These are phyloP conservation scores for Pleurotus djamor DNA, from an alignment of 768 basidiomycete genomes.

Conservation along the genomic window DNA sequence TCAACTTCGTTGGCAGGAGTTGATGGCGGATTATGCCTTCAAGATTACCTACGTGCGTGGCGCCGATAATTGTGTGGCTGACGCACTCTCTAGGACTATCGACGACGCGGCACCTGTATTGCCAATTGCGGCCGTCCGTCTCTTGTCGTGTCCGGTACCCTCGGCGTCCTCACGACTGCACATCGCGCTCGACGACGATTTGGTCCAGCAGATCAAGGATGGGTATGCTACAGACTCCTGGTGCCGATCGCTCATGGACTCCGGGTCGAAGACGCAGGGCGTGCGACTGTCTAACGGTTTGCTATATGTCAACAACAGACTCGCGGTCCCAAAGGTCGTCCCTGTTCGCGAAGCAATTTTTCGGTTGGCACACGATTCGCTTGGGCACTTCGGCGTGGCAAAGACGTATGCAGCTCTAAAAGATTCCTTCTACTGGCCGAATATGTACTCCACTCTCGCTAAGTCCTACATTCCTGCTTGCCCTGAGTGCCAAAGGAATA, in stretches of 20 bases:
- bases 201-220: not conserved
- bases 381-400: conserved; percentile 17
- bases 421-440: conserved; percentile 14
- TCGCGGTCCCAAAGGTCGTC: conserved; percentile 13
- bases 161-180: conserved; percentile 15
- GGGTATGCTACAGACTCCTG: not conserved
- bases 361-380: conserved; percentile 9
- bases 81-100: conserved; percentile 3
- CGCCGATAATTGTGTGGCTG: not conserved
- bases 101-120: not conserved
- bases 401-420: conserved; percentile 13
- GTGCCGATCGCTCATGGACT: no score
- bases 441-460: conserved; percentile 21
- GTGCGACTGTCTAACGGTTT: not conserved
- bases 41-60: conserved; percentile 26
- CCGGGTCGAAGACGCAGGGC: conserved; percentile 15
- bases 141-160: no score
- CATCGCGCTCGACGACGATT: not conserved
- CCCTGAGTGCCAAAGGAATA: conserved; percentile 18
- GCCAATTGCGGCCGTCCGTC: no score
- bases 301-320: conserved; percentile 7
- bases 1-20: conserved; percentile 32
- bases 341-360: conserved; percentile 14
- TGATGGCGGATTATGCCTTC: conserved; percentile 30
- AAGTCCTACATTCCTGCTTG: conserved; percentile 21